Evolutionary conservation across 345 rosid species (phyloP).

Genomic region (Chamaenerion angustifolium): DNA sequence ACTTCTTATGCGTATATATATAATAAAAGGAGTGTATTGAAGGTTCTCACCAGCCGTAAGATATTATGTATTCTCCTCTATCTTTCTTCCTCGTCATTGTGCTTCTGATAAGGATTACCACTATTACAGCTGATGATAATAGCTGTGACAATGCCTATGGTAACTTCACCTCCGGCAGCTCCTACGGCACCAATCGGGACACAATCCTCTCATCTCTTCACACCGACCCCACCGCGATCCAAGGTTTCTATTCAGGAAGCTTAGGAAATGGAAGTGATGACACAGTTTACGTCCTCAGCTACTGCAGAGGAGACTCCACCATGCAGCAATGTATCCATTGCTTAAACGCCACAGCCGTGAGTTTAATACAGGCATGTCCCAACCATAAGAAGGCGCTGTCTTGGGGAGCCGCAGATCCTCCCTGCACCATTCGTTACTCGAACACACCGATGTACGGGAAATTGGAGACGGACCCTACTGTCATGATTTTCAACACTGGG

Average conservation of each 20-base stretch:
- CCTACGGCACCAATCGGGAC: slow-evolving; percentile 11
- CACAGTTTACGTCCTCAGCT: slow-evolving; percentile 13
- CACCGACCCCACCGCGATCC: not conserved
- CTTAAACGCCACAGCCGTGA: slow-evolving; percentile 6
- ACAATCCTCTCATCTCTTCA: slow-evolving; percentile 9
- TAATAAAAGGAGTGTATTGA: too few relatives aligned
- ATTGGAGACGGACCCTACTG: slow-evolving; percentile 11
- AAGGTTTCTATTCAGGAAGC: slow-evolving; percentile 2
- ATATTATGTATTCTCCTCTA: too few relatives aligned
- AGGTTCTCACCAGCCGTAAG: too few relatives aligned
- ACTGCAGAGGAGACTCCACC: slow-evolving; percentile 21
- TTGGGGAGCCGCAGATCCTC: slow-evolving; percentile 12
- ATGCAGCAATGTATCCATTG: slow-evolving; percentile 15
- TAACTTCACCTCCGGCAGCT: slow-evolving; percentile 11
- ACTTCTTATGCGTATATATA: too few relatives aligned
- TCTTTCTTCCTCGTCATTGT: too few relatives aligned
- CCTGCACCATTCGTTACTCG: slow-evolving; percentile 32
- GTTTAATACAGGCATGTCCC: slow-evolving; percentile 16
- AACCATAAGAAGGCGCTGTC: slow-evolving; percentile 23
- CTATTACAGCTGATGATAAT: too few relatives aligned
- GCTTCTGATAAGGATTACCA: too few relatives aligned
- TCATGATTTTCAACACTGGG: not conserved
- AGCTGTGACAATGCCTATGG: not conserved
- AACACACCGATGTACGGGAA: slow-evolving; percentile 12
- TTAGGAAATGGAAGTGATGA: slow-evolving; percentile 1